Base-by-base conservation (phyloP, 2,329 filamentous ascomycete species). In the Microcyclosporella mali region DNA sequence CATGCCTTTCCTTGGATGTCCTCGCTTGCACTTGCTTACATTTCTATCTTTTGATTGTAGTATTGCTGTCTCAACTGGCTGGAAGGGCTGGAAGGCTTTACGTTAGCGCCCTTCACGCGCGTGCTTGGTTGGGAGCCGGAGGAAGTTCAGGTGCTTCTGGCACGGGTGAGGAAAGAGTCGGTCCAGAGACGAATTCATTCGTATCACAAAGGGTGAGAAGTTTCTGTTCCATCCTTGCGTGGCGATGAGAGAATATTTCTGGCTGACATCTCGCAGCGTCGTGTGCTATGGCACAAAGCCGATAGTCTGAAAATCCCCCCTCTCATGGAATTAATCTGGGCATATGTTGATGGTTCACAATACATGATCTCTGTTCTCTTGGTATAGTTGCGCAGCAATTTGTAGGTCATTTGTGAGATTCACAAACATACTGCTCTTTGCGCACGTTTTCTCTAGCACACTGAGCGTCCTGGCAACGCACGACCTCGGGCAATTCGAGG, bases 91-190 rank as follows among this genome's bases (percentile, higher is more conserved):
- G 66, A 70, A 46, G 69, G 62, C 2, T 70, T 68, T 55, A 67
- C 62, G 4, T 56, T 71, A 28, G 64, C 65, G 28, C 61, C 63
- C 32, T 70, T 72, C 50, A 62, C 65, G n/a, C 61, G 62, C 37
- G 65, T 64, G 0, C 53, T 71, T 4, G 62, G 61, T 2, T 73
- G 69, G 70, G 66, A 62, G 4, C 60, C 62, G 15, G 63, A 67
- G 7, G 67, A 71, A 46, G 66, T 70, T 8, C 63, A 69, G 32
- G 66, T 71, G 12, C 67, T 70, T 33, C 55, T 71, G n/a, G 67
- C 69, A 3, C 56, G 66, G 37, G 60, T 71, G 4, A 52, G 68
- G 30, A 66, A 65, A 37, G 59, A 68, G 10, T 56, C 69, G 18
- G 33, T 43, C 4, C 50, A 45, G 40, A 33, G 50, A 16, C 53